Evolutionary conservation across 148 eudicot genomes (phyloP), one percentile per base, ranked within the genome.

Genomic region (Limonium bicolor): DNA sequence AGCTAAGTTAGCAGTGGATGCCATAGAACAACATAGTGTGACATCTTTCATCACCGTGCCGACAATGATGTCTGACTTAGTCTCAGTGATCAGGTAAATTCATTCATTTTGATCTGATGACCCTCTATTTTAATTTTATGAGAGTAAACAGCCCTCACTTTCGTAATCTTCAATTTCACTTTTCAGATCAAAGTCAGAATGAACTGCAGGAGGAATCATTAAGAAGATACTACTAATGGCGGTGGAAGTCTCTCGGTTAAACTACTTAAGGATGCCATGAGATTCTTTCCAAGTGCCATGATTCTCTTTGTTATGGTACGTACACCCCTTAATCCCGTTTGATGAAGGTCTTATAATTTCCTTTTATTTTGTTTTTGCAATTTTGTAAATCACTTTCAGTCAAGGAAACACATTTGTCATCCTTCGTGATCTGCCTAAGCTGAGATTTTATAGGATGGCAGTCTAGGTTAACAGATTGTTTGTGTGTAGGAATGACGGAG

Each of bases 41-140:
- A 80, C 93, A 41, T 84, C 99, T 31, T 50, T 84, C 4, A 84
- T 85, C 49, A 76, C 82, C 33, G 99, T 90, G 22, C 99, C 99
- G 6, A 35, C 95, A 33, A 90, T 90, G 37, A 77, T 90, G 81
- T 66, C 82, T 57, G 95, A 86, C 59, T 52, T 90, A 36, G 46
- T 84, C 23, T 68, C 93, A 42, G 19, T 56, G 41, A 50, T 71
- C 54, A 77, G 86, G 96, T 79, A 72, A 27, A 19, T 38, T n/a
- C n/a, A n/a, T n/a, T n/a, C n/a, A n/a, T n/a, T n/a, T n/a, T n/a
- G n/a, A n/a, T n/a, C n/a, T n/a, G n/a, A n/a, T n/a, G n/a, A n/a
- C n/a, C n/a, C n/a, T n/a, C n/a, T n/a, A n/a, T n/a, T n/a, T n/a
- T n/a, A n/a, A n/a, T n/a, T n/a, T n/a, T n/a, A n/a, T n/a, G n/a